Percentiles rank a stretch among this genome's conserved stretches.
Conservation (phyloP, 257 asterid genomes). For the Nicotiana undulata region DNA sequence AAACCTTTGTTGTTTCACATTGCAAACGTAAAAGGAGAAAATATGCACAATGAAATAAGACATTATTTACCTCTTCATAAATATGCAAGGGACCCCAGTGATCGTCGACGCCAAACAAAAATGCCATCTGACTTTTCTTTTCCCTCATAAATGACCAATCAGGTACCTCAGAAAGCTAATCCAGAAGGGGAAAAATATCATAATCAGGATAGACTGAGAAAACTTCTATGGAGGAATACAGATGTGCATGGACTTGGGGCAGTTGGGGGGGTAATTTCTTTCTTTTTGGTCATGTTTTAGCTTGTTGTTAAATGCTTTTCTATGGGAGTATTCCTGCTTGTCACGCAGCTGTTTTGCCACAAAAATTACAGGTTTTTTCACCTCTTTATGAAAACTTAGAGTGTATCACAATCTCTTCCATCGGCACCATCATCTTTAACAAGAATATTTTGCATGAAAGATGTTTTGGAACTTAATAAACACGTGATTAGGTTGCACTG, state of each 20-base stretch:
- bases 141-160: constrained; percentile 64
- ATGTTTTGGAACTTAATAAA: not conserved
- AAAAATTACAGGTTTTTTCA: not conserved
- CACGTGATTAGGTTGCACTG: not conserved
- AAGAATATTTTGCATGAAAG: not conserved
- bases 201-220: not conserved
- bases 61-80: constrained; percentile 63
- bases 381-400: not conserved
- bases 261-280: not conserved
- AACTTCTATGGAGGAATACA: not conserved
- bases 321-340: not conserved
- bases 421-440: not conserved
- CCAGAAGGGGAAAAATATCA: not conserved
- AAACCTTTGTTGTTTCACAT: not conserved
- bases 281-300: not conserved
- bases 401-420: not conserved
- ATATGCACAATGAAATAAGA: not conserved
- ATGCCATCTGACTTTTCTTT: constrained; percentile 51
- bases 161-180: constrained; percentile 56
- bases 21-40: not conserved
- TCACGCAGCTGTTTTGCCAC: not conserved
- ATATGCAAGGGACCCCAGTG: constrained; percentile 93
- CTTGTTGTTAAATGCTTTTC: not conserved
- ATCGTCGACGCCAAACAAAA: constrained; percentile 74
- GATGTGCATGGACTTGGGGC: not conserved